These are phyloP conservation scores for Kuraishia piskuri DNA, from an alignment of 805 yeast genomes.

Conservation along the genomic window DNA sequence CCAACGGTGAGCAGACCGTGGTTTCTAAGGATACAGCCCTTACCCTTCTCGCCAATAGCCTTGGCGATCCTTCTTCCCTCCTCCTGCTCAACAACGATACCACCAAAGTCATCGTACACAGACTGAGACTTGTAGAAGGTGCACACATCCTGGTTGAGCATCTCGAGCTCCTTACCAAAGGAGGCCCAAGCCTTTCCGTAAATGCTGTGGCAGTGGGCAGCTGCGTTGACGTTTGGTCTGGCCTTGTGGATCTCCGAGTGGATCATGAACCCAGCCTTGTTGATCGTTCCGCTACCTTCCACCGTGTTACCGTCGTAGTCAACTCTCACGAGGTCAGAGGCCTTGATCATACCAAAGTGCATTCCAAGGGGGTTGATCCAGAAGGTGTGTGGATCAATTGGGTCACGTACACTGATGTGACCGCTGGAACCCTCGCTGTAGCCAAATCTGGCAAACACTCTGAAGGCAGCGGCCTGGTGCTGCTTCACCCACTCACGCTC, in stretches of 20 bases:
- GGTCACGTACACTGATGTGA: constrained; percentile 79
- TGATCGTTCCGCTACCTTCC: constrained; percentile 48
- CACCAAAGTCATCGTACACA: constrained; percentile 66
- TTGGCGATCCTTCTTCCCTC: constrained; percentile 57
- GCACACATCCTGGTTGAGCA: constrained; percentile 76
- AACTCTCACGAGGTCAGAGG: constrained; percentile 54
- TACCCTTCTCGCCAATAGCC: constrained; percentile 46
- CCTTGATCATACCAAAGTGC: constrained; percentile 57
- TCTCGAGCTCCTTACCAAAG: constrained; percentile 62
- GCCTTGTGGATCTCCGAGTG: constrained; percentile 61
- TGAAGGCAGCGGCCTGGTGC: constrained; percentile 81
- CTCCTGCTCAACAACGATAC: constrained; percentile 60
- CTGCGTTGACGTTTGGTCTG: constrained; percentile 63
- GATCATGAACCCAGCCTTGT: constrained; percentile 64
- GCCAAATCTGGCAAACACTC: constrained; percentile 71
- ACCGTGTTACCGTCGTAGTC: constrained; percentile 56
- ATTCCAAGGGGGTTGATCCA: constrained; percentile 88
- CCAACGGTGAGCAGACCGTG: constrained; percentile 73
- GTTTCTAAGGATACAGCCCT: constrained; percentile 55
- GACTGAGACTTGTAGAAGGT: constrained; percentile 56
- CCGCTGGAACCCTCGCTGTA: constrained; percentile 77
- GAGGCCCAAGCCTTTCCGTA: constrained; percentile 59
- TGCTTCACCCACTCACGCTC: constrained; percentile 49
- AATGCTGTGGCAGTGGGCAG: constrained; percentile 61
- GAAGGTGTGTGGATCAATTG: constrained; percentile 68